Conservation (phyloP, 2,329 filamentous ascomycete species). For the Pseudogymnoascus destructans region DNA sequence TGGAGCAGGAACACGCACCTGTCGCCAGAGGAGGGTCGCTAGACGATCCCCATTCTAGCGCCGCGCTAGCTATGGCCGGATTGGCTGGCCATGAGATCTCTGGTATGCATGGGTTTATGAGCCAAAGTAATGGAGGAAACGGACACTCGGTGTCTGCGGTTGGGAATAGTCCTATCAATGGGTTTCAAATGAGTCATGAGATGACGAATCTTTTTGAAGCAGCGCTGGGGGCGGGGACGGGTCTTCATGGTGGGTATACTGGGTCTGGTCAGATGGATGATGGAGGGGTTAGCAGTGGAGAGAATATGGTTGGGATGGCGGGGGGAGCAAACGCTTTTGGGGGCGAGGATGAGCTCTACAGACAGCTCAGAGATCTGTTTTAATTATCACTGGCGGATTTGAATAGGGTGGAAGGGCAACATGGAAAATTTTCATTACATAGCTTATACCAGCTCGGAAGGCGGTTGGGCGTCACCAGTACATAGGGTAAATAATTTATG, state of each 20-base stretch:
- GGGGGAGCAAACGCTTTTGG: slow-evolving; percentile 21
- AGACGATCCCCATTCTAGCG: slow-evolving; percentile 38
- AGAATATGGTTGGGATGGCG: slow-evolving; percentile 16
- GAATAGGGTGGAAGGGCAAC: neutral
- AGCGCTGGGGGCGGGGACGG: slow-evolving; percentile 19
- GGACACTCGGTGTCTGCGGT: slow-evolving; percentile 14
- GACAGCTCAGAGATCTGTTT: slow-evolving; percentile 25
- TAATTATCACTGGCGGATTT: slow-evolving; percentile 10
- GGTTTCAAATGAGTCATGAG: slow-evolving; percentile 27
- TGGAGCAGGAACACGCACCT: slow-evolving; percentile 28
- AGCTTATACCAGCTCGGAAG: neutral
- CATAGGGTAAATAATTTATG: neutral
- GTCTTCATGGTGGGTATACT: slow-evolving; percentile 13
- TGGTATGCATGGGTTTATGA: slow-evolving; percentile 13
- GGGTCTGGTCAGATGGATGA: slow-evolving; percentile 14
- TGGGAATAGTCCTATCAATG: slow-evolving; percentile 21
- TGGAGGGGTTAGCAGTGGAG: slow-evolving; percentile 15
- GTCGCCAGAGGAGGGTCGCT: slow-evolving; percentile 12
- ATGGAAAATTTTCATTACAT: neutral
- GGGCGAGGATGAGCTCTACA: slow-evolving; percentile 26
- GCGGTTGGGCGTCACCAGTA: neutral
- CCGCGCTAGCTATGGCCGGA: slow-evolving; percentile 43
- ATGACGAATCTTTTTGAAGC: slow-evolving; percentile 27
- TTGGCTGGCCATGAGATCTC: slow-evolving; percentile 31
- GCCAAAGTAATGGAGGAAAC: slow-evolving; percentile 6